Conservation (phyloP, 108 stramenopile genomes). For the Cyclotella kingstonii region DNA sequence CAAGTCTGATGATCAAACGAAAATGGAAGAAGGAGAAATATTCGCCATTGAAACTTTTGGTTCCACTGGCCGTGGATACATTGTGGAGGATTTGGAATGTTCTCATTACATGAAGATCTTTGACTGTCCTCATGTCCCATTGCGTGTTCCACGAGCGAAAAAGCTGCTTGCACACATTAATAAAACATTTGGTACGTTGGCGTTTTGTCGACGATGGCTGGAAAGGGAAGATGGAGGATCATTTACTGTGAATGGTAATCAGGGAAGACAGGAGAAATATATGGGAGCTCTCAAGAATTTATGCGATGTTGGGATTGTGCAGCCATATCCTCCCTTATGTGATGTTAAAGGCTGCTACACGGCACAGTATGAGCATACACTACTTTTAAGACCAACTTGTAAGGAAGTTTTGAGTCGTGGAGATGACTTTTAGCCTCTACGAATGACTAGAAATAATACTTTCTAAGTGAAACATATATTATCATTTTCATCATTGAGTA, state of each 20-base stretch:
- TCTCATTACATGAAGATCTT: constrained; percentile 98
- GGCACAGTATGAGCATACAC: constrained; percentile 99
- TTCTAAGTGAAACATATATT: too few relatives aligned
- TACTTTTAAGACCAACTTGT: constrained; percentile 93
- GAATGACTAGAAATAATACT: too few relatives aligned
- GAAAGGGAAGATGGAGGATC: constrained; percentile 97
- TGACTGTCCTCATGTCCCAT: constrained; percentile 92
- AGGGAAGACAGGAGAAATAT: constrained; percentile 95
- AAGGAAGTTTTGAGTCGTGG: constrained; percentile 98
- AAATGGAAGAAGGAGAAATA: constrained; percentile 98
- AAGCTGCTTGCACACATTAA: constrained; percentile 95
- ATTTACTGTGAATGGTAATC: constrained; percentile 73
- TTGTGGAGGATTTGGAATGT: constrained; percentile 98
- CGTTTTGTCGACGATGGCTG: constrained; percentile 98
- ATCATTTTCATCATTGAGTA: too few relatives aligned
- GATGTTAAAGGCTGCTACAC: constrained; percentile 96
- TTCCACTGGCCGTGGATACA: constrained; percentile 93
- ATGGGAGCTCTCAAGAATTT: constrained; percentile 97
- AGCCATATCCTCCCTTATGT: constrained; percentile 95
- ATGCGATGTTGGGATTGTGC: constrained; percentile 95
- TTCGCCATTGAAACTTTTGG: constrained; percentile 99
- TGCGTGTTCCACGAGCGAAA: constrained; percentile 90
- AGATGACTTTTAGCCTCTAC: constrained; percentile 93
- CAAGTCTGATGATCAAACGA: constrained; percentile 89
- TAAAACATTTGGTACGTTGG: constrained; percentile 98